Evolutionary conservation across 2,329 filamentous ascomycete genomes (phyloP).

Genomic region (Conoideocrella luteorostrata): DNA sequence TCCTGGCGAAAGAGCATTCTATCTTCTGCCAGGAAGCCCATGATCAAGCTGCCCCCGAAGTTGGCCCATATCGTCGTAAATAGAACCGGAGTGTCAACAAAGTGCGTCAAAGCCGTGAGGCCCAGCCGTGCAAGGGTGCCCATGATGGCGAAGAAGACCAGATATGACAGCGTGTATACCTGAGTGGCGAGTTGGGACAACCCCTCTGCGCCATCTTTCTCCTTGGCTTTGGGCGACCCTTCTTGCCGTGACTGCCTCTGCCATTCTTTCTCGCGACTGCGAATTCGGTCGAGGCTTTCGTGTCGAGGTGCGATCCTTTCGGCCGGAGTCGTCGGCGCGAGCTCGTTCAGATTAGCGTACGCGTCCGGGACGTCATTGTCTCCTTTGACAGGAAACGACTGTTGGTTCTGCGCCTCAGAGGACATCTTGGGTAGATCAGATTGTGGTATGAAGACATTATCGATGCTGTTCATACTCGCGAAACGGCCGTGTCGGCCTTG

Average conservation of each 20-base stretch:
- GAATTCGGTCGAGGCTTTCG: constrained; percentile 13
- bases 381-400: background rate
- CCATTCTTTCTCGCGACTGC: constrained; percentile 10
- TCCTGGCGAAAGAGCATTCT: constrained; percentile 65
- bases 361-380: constrained; percentile 18
- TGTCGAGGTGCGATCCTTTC: too few species aligned
- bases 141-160: constrained; percentile 77
- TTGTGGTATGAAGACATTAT: too few species aligned
- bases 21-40: constrained; percentile 83
- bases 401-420: too few species aligned
- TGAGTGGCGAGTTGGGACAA: constrained; percentile 49
- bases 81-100: constrained; percentile 67
- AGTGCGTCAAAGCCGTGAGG: constrained; percentile 70
- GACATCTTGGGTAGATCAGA: too few species aligned
- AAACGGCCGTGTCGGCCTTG: too few species aligned
- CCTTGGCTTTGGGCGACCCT: constrained; percentile 1
- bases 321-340: constrained; percentile 17
- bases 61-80: constrained; percentile 84
- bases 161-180: constrained; percentile 70
- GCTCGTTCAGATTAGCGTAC: constrained; percentile 39
- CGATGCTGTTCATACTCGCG: too few species aligned
- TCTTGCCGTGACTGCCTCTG: constrained; percentile 11
- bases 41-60: constrained; percentile 69
- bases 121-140: constrained; percentile 81
- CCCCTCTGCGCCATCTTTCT: constrained; percentile 5